Percentiles rank a stretch among this genome's conserved stretches.
Conservation (phyloP, 139 green algal species). For the Picochlorum sp. region DNA sequence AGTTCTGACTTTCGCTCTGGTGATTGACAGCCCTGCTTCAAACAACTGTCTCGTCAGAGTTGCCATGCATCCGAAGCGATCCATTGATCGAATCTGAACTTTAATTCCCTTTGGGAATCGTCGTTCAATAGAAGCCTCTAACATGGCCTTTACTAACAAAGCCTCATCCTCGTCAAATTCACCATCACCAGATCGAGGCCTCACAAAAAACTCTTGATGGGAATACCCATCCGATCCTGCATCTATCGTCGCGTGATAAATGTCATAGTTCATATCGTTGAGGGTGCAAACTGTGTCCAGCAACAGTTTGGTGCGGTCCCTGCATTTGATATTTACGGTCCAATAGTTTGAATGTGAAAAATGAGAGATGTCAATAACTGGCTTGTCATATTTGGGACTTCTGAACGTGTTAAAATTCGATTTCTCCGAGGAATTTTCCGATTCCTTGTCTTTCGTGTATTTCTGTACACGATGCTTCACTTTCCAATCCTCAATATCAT, state of each 20-base stretch:
- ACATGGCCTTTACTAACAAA: constrained; percentile 55
- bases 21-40: constrained; percentile 34
- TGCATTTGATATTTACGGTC: constrained; percentile 74
- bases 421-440: background rate
- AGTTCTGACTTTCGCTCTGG: constrained; percentile 47
- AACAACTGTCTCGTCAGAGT: constrained; percentile 30
- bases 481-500: constrained; percentile 33
- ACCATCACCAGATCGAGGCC: constrained; percentile 19
- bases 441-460: background rate
- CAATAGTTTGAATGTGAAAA: constrained; percentile 63
- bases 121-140: constrained; percentile 62
- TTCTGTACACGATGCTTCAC: background rate
- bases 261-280: constrained; percentile 85
- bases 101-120: constrained; percentile 45
- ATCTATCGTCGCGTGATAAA: constrained; percentile 91
- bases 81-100: constrained; percentile 50
- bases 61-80: constrained; percentile 42
- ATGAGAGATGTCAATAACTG: constrained; percentile 57
- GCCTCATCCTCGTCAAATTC: constrained; percentile 39
- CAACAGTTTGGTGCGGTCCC: constrained; percentile 83
- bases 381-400: constrained; percentile 38
- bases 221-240: constrained; percentile 24
- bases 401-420: constrained; percentile 8
- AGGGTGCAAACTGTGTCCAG: constrained; percentile 78
- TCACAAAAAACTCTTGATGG: constrained; percentile 56